phyloP scores from a whole-genome alignment of 2,329 filamentous ascomycete species.

The Dactylonectria macrodidyma region DNA sequence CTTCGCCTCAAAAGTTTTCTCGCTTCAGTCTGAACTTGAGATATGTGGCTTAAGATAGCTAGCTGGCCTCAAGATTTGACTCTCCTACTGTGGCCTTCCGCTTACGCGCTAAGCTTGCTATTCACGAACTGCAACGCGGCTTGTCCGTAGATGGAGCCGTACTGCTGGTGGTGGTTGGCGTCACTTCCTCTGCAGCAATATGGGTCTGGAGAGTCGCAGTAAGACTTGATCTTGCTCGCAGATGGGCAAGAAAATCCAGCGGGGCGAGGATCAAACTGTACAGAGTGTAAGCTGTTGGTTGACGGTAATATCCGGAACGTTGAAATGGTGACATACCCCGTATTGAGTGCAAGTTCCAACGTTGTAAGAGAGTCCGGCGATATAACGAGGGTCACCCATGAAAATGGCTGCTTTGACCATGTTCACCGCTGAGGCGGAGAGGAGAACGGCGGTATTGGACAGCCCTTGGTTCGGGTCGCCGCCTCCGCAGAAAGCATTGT shows the following conservation, averaged over 20 bases:
- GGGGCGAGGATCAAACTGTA: conserved; percentile 13
- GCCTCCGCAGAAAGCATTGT: conserved; percentile 12
- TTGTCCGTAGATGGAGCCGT: conserved; percentile 15
- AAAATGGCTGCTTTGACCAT: conserved; percentile 15
- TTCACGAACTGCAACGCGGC: conserved; percentile 9
- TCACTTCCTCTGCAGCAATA: conserved; percentile 15
- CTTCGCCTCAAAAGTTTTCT: no score
- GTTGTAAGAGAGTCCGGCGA: conserved; percentile 6
- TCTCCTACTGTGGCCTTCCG: no score
- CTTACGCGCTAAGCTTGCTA: background rate
- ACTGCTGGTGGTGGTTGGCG: conserved; percentile 7
- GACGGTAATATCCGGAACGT: background rate
- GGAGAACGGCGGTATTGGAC: background rate
- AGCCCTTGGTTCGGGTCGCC: conserved; percentile 9
- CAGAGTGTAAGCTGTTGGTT: background rate
- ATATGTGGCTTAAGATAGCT: no score
- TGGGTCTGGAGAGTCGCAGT: conserved; percentile 9
- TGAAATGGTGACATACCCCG: conserved; percentile 1
- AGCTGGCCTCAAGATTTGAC: no score
- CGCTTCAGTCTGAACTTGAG: no score
- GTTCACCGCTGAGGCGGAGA: conserved; percentile 2
- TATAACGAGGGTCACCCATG: conserved; percentile 18
- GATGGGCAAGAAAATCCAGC: conserved; percentile 15
- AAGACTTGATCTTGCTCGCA: conserved; percentile 13
- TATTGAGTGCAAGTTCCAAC: background rate